Conservation (phyloP, 2,329 filamentous ascomycete genomes). For the Fulvia fulva region DNA sequence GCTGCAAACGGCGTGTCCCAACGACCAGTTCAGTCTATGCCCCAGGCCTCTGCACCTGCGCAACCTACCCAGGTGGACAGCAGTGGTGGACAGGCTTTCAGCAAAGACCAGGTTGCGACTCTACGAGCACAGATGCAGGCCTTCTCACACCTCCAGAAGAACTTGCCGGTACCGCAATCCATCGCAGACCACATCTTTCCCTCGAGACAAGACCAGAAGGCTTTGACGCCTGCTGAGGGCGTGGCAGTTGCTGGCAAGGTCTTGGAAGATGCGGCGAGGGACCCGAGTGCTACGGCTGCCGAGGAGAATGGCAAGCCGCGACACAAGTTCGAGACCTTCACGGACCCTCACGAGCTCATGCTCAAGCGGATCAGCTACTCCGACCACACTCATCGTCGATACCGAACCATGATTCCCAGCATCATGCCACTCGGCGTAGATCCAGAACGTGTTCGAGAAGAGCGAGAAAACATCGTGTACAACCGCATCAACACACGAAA, state of each 20-base stretch:
- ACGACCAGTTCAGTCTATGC: constrained; percentile 6
- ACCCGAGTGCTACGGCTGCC: constrained; percentile 39
- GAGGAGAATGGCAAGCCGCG: constrained; percentile 33
- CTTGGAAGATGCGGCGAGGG: constrained; percentile 48
- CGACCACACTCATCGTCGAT: constrained; percentile 71
- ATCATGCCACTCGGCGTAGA: constrained; percentile 88
- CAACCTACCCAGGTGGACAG: constrained; percentile 22
- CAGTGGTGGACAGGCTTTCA: constrained; percentile 44
- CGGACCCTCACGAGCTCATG: constrained; percentile 64
- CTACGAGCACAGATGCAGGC: constrained; percentile 84
- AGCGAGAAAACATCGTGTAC: constrained; percentile 82
- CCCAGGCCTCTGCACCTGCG: constrained; percentile 16
- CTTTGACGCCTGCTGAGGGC: constrained; percentile 37
- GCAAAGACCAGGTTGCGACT: constrained; percentile 71
- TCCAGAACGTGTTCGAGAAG: constrained; percentile 76
- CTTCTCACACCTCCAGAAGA: constrained; percentile 86
- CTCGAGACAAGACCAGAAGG: constrained; percentile 59
- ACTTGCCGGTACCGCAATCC: constrained; percentile 70
- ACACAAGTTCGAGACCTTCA: constrained; percentile 66
- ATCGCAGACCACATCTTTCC: constrained; percentile 82
- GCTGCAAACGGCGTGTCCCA: constrained; percentile 18
- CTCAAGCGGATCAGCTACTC: constrained; percentile 67
- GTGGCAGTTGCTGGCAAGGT: constrained; percentile 46
- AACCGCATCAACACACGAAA: constrained; percentile 86
- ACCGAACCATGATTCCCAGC: constrained; percentile 76